phyloP scores from a whole-genome alignment of 2,329 filamentous ascomycete genomes.

The Mycosphaerella sp. region DNA sequence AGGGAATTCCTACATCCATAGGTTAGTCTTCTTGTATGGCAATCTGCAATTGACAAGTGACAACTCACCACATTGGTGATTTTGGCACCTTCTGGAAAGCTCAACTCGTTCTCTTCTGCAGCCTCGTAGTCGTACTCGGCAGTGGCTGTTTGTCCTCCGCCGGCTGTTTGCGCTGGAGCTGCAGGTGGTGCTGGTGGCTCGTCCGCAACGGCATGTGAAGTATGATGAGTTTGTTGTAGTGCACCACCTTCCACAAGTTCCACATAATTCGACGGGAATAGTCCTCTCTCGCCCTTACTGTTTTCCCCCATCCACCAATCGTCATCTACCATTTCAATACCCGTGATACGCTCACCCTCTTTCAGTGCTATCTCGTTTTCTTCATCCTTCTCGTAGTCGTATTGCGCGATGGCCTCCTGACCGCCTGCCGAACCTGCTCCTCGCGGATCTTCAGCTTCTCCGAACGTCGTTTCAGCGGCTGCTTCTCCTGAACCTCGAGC shows the following conservation, averaged over 20 bases:
- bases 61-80: conserved; percentile 68
- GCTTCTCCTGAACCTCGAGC: conserved; percentile 50
- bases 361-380: conserved; percentile 90
- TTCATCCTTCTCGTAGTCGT: conserved; percentile 96
- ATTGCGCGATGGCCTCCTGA: conserved; percentile 72
- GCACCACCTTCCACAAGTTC: conserved; percentile 60
- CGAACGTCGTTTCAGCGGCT: conserved; percentile 42
- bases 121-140: conserved; percentile 96
- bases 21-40: too few relatives aligned
- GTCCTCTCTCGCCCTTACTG: conserved; percentile 69
- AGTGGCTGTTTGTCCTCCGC: conserved; percentile 53
- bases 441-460: conserved; percentile 37
- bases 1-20: conserved; percentile 66
- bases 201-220: conserved; percentile 37
- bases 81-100: conserved; percentile 82
- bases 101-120: conserved; percentile 80
- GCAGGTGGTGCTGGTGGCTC: conserved; percentile 30
- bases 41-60: too few relatives aligned
- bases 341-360: conserved; percentile 80
- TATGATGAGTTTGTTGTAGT: too few relatives aligned
- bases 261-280: conserved; percentile 98
- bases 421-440: conserved; percentile 45
- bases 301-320: conserved; percentile 99
- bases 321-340: conserved; percentile 95
- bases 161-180: conserved; percentile 30